Evolutionary conservation across 345 rosid genomes (phyloP).

Genomic region (Angophora floribunda): DNA sequence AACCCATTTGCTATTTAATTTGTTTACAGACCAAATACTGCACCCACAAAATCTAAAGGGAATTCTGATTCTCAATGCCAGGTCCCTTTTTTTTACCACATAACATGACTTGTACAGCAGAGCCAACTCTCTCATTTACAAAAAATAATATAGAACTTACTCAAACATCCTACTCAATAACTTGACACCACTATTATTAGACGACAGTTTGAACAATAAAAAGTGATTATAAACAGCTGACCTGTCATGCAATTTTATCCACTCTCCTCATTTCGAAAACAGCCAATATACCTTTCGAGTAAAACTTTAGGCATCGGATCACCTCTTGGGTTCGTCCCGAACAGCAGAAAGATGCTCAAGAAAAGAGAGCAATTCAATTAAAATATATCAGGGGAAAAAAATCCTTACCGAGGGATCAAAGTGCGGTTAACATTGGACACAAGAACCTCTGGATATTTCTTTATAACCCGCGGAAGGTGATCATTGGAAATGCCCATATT

Average conservation of each 20-base stretch:
- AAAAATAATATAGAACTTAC: background rate
- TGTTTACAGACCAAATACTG: background rate
- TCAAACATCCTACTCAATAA: background rate
- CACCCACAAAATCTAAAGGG: background rate
- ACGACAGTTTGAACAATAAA: background rate
- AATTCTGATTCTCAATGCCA: background rate
- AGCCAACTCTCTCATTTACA: background rate
- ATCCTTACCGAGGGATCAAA: slow-evolving; percentile 62
- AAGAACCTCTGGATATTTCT: slow-evolving; percentile 83
- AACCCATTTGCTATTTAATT: background rate
- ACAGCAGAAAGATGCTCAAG: background rate
- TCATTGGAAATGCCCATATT: slow-evolving; percentile 43
- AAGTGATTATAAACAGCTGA: background rate
- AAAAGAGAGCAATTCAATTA: background rate
- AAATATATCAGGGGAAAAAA: background rate
- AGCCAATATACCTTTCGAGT: background rate
- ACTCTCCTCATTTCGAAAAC: background rate
- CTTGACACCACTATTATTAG: background rate
- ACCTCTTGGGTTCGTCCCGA: background rate
- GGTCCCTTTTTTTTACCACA: background rate
- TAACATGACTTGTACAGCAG: background rate
- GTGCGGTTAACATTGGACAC: slow-evolving; percentile 50
- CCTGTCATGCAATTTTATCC: background rate
- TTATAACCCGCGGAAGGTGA: slow-evolving; percentile 56
- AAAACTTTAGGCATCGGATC: background rate